Evolutionary conservation across 2,329 filamentous ascomycete genomes (phyloP), one percentile per base, ranked within the genome.

Genomic region (Cytospora mali): DNA sequence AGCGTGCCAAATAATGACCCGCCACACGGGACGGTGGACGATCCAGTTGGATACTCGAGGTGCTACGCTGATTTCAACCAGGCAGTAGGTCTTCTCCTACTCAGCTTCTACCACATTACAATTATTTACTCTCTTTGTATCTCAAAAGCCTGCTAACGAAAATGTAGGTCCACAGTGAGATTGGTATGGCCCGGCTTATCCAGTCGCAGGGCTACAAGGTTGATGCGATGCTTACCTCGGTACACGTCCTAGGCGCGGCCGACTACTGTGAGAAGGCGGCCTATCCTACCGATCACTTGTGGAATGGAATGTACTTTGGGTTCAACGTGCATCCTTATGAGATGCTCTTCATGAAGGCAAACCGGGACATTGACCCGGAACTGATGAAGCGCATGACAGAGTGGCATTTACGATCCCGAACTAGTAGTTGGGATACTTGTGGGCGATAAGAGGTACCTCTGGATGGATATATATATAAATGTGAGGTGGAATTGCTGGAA

Each of bases 321-420:
- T 55, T 52, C n/a, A 63, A 59, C 27, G 56, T 63, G 7, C 61
- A 63, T 42, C 61, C 61, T 1, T 63, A 63, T n/a, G 61, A 63
- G 56, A 23, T 60, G 23, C 53, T 63, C 9, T 63, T 63, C 31
- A 48, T 56, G 23, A 63, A 63, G 51, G 56, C 61, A 10, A 63
- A 63, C 28, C 61, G 61, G n/a, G 61, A 56, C 5, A 60, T 63
- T 7, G 56, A 74, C 35, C 67, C 67, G 1, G 51, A 35, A 1
- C 58, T 71, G 18, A 58, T 76, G 21, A 58, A 64, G 2, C 65
- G 67, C 21, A 58, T 76, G 49, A 74, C 73, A 3, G 64, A 69
- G 28, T 73, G 71, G 71, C 73, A 75, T 33, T 3, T 53, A 13
- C 42, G n/a, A 6, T 21, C n/a, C 21, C 42, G 16, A 11, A 6